Evolutionary conservation across 352 stramenopile genomes (phyloP).

Genomic region (Phytopythium delawarense): DNA sequence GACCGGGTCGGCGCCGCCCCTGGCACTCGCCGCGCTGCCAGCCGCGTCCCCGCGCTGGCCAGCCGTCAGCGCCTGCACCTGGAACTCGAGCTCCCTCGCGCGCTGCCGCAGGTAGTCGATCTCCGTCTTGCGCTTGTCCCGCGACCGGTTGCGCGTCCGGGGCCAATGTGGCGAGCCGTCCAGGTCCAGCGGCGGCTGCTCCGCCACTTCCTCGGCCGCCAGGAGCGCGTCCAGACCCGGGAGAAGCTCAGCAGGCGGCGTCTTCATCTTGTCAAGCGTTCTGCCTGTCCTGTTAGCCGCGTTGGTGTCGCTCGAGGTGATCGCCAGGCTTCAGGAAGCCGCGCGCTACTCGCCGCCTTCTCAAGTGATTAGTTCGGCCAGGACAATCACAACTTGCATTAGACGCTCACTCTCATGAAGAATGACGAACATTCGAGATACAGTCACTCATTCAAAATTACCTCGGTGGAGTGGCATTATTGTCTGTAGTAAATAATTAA

Average conservation of each 20-base stretch:
- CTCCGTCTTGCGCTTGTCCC: constrained; percentile 3
- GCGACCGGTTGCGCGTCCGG: background rate
- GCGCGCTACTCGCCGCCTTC: too few species aligned
- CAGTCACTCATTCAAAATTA: background rate
- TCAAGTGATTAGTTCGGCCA: too few species aligned
- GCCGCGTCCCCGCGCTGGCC: background rate
- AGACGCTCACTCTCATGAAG: too few species aligned
- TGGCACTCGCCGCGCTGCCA: background rate
- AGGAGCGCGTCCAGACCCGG: background rate
- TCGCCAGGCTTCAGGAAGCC: too few species aligned
- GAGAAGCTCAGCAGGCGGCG: background rate
- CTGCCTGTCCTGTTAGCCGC: too few species aligned
- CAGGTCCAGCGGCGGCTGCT: background rate
- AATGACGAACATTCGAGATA: background rate
- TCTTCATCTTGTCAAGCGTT: too few species aligned
- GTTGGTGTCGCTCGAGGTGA: too few species aligned
- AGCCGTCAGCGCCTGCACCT: background rate
- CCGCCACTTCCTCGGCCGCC: background rate
- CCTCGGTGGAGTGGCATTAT: background rate
- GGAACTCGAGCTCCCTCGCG: constrained; percentile 5
- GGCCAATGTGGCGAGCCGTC: background rate
- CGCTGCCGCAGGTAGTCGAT: constrained; percentile 1
- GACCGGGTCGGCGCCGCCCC: too few species aligned
- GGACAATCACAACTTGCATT: too few species aligned
- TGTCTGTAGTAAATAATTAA: background rate